Evolutionary conservation across 2,329 filamentous ascomycete species (phyloP).

Genomic region (Penicillium occitanis): DNA sequence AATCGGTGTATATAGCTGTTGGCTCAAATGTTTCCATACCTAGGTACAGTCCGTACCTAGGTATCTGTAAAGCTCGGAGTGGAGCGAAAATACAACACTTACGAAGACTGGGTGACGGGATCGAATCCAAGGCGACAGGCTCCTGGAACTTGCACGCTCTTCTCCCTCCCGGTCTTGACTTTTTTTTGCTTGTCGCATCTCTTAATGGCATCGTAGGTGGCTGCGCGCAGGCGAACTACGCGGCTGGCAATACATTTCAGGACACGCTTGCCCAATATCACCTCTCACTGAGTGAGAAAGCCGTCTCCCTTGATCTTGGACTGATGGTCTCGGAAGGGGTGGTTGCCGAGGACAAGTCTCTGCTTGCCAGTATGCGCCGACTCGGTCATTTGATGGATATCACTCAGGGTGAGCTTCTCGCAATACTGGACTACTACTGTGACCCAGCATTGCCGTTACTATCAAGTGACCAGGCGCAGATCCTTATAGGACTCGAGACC

Average conservation of each 20-base stretch:
- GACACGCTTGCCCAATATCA: not conserved
- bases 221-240: not conserved
- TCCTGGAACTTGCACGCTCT: no score
- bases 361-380: not conserved
- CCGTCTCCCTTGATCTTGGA: not conserved
- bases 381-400: not conserved
- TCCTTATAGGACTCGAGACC: not conserved
- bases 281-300: not conserved
- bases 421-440: not conserved
- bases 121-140: no score
- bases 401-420: not conserved
- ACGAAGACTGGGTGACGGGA: no score
- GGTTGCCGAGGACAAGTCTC: not conserved
- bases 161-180: no score
- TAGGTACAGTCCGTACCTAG: no score
- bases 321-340: not conserved
- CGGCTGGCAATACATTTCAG: not conserved
- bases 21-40: no score
- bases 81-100: no score
- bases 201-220: no score
- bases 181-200: no score
- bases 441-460: not conserved
- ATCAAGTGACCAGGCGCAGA: not conserved
- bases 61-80: no score
- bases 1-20: no score